phyloP scores from a whole-genome alignment of 2,329 filamentous ascomycete genomes.

The Colletotrichum chrysophilum region DNA sequence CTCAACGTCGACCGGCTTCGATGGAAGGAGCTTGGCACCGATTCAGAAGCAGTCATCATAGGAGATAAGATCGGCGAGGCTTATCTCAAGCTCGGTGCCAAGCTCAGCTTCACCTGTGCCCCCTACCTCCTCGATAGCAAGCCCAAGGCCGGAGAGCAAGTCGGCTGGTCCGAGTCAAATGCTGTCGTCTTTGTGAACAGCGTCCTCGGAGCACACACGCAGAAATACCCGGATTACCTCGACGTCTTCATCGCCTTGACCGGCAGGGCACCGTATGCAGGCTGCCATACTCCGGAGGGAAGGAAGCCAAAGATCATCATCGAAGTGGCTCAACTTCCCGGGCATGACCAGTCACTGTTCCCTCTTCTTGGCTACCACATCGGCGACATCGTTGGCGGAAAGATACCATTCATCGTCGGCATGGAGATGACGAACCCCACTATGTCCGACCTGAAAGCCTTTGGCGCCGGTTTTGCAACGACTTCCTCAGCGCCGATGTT shows the following conservation, averaged over 20 bases:
- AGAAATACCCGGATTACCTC: conserved; percentile 51
- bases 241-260: conserved; percentile 49
- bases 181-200: conserved; percentile 52
- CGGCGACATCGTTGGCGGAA: conserved; percentile 31
- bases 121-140: conserved; percentile 42
- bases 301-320: conserved; percentile 7
- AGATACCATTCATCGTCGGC: conserved; percentile 40
- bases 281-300: conserved; percentile 33
- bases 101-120: conserved; percentile 47
- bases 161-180: conserved; percentile 51
- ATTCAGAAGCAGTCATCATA: conserved; percentile 27
- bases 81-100: conserved; percentile 45
- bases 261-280: conserved; percentile 53
- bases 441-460: conserved; percentile 43
- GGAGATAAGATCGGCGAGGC: conserved; percentile 38
- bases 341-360: conserved; percentile 39
- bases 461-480: conserved; percentile 49
- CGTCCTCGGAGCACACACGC: conserved; percentile 46
- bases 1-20: conserved; percentile 46
- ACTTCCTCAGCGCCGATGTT: conserved; percentile 48
- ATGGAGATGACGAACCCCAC: conserved; percentile 29
- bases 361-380: conserved; percentile 43
- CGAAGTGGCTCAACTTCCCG: conserved; percentile 44
- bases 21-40: conserved; percentile 39
- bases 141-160: conserved; percentile 37